Base-by-base conservation (phyloP, 2,329 filamentous ascomycete species). In the Cladosporium phlei region DNA sequence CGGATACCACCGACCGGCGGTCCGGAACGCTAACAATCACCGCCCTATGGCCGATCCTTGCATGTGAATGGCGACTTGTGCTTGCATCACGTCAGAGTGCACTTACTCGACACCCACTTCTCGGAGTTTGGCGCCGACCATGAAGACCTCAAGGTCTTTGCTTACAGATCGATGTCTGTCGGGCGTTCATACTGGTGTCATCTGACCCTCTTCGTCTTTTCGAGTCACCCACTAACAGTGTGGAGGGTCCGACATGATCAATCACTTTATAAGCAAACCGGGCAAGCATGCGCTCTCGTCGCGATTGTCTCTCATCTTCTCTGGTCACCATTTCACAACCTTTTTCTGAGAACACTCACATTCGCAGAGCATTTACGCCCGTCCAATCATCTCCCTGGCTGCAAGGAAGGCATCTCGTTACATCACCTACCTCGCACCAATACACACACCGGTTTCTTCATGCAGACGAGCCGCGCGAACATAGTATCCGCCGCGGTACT, bases 401-500 rank as follows among this genome's bases (percentile, higher is more conserved):
- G 12, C 34, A 20, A n/a, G 10, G n/a, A n/a, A n/a, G n/a, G n/a
- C n/a, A n/a, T n/a, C n/a, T n/a, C n/a, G n/a, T n/a, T n/a, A n/a
- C n/a, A 14, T n/a, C 22, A 17, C 8, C 21, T 6, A 21, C 16
- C 5, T 6, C 32, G 7, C 14, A 10, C 6, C 17, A 35, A 17
- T 6, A 21, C 20, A 12, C 3, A 20, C 16, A 11, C 16, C 17
- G 14, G 14, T 9, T 11, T 37, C 24, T 9, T 14, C 4, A 39
- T 63, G 25, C 48, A 51, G 5, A 25, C 63, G 53, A 37, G 27
- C 19, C 56, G 59, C 28, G 52, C 60, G 34, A 20, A 16, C n/a
- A 30, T 7, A 16, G 22, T 25, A 16, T 32, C 42, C 42, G 28
- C 24, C 22, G 66, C 62, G 52, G 66, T 63, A 50, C 58, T 72